phyloP scores from a whole-genome alignment of 352 stramenopile genomes.

The Phytophthora citricola region DNA sequence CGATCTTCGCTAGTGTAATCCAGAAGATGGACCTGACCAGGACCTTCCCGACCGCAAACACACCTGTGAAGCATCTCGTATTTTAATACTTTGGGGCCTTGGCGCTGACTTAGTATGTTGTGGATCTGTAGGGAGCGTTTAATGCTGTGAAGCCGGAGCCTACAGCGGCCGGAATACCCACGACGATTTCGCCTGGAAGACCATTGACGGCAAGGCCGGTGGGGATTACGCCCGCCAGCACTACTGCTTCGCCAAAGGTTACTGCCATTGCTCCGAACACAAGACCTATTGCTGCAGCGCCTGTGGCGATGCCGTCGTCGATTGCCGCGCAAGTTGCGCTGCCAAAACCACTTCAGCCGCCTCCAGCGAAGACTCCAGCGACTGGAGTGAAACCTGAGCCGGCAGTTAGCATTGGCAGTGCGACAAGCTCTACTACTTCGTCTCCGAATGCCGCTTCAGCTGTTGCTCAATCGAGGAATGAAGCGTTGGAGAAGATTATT shows the following conservation, averaged over 20 bases:
- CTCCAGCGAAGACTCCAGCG: constrained; percentile 9
- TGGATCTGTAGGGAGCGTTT: constrained; percentile 24
- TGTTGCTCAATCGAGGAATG: constrained; percentile 48
- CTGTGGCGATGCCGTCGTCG: constrained; percentile 36
- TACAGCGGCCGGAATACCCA: constrained; percentile 12
- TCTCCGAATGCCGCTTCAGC: constrained; percentile 26
- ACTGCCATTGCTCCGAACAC: constrained; percentile 41
- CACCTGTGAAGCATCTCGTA: constrained; percentile 15
- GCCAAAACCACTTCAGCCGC: constrained; percentile 18
- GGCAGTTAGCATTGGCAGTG: neutral
- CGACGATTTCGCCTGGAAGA: constrained; percentile 35
- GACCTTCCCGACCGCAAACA: constrained; percentile 53
- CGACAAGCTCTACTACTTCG: constrained; percentile 19
- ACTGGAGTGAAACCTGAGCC: constrained; percentile 45
- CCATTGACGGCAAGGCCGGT: constrained; percentile 36
- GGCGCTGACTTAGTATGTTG: constrained; percentile 9
- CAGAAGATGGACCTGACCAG: constrained; percentile 85
- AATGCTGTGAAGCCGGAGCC: constrained; percentile 47
- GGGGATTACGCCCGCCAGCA: constrained; percentile 5
- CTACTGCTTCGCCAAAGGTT: constrained; percentile 25
- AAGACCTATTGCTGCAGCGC: constrained; percentile 35
- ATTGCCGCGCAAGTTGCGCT: constrained; percentile 25
- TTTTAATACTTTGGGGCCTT: neutral
- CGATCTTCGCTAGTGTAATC: constrained; percentile 82
- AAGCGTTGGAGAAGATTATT: constrained; percentile 84